Evolutionary conservation across 768 basidiomycete species (phyloP).

Genomic region (Hypholoma fasciculare): DNA sequence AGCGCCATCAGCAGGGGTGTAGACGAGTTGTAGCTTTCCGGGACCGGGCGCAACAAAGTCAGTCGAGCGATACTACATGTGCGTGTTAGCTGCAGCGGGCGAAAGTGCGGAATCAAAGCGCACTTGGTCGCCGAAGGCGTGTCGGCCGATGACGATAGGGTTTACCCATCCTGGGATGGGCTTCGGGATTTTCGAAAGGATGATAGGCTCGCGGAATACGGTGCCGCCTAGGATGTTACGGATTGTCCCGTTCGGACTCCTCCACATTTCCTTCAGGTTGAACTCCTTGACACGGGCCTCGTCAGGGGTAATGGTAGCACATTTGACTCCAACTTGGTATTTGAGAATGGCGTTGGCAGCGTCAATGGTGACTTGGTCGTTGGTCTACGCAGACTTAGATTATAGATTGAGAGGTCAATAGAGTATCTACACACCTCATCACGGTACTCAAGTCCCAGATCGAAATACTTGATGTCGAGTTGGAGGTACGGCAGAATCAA

Average conservation of each 20-base stretch:
- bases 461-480: conserved; percentile 97
- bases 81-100: neutral
- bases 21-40: conserved; percentile 92
- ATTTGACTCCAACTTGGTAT: conserved; percentile 97
- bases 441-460: conserved; percentile 92
- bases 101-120: conserved; percentile 10
- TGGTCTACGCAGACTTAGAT: conserved; percentile 54
- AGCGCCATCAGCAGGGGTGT: conserved; percentile 79
- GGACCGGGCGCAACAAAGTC: conserved; percentile 91
- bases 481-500: conserved; percentile 94
- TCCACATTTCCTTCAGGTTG: conserved; percentile 99
- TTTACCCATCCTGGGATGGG: conserved; percentile 97
- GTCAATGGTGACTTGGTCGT: conserved; percentile 91
- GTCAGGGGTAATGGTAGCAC: conserved; percentile 98
- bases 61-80: conserved; percentile 82
- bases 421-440: conserved; percentile 61
- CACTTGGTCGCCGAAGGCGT: conserved; percentile 96
- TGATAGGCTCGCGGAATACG: conserved; percentile 98
- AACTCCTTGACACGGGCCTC: conserved; percentile 96
- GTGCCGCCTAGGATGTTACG: conserved; percentile 98
- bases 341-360: conserved; percentile 93
- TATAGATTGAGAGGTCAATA: neutral
- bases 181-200: conserved; percentile 86
- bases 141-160: conserved; percentile 94
- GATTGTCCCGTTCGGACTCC: conserved; percentile 95